phyloP scores from a whole-genome alignment of 2,329 filamentous ascomycete genomes.

The Microdochium paspali region DNA sequence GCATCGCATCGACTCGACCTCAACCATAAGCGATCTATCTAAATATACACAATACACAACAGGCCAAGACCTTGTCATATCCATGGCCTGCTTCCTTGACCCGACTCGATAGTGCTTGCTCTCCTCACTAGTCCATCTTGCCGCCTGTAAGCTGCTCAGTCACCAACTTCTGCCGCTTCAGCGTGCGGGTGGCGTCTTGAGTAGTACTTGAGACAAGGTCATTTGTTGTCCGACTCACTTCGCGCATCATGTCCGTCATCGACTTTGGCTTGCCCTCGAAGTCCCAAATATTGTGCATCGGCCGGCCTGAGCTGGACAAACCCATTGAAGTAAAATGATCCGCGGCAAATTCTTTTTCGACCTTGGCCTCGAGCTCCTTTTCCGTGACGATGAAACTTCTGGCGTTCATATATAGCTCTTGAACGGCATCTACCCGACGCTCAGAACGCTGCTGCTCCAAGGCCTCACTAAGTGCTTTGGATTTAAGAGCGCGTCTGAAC shows the following conservation, averaged over 20 bases:
- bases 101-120: too few species aligned
- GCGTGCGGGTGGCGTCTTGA: slow-evolving; percentile 32
- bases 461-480: slow-evolving; percentile 28
- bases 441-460: slow-evolving; percentile 42
- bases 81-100: too few species aligned
- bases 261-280: slow-evolving; percentile 33
- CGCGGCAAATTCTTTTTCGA: slow-evolving; percentile 69
- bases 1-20: too few species aligned
- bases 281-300: slow-evolving; percentile 43
- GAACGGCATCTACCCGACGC: slow-evolving; percentile 60
- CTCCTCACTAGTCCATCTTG: slow-evolving; percentile 38
- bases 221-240: slow-evolving; percentile 17
- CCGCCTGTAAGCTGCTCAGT: slow-evolving; percentile 52
- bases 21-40: too few species aligned
- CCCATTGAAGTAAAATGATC: slow-evolving; percentile 39
- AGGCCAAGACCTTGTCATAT: too few species aligned
- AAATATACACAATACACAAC: too few species aligned
- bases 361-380: slow-evolving; percentile 60
- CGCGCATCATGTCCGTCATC: slow-evolving; percentile 33
- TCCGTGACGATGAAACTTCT: slow-evolving; percentile 80
- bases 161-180: slow-evolving; percentile 42
- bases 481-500: slow-evolving; percentile 40
- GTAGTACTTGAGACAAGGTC: slow-evolving; percentile 18
- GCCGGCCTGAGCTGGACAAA: slow-evolving; percentile 15
- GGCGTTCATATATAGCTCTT: slow-evolving; percentile 85